Evolutionary conservation across 805 yeast genomes (phyloP).

Genomic region (Grigorovia humatica): DNA sequence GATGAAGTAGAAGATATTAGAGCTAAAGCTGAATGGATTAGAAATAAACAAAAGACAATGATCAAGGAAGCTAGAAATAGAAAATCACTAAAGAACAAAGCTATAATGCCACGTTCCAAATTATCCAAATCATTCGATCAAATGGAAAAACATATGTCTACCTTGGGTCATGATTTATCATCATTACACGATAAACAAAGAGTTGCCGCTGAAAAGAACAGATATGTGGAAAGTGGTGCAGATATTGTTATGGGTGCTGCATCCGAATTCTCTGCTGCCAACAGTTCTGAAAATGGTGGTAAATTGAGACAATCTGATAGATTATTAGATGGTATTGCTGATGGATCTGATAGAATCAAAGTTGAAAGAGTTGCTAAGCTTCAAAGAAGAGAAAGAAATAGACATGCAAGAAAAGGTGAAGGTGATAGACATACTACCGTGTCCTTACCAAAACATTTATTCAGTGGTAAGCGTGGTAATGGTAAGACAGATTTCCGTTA

Average conservation of each 20-base stretch:
- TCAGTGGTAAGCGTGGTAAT: constrained; percentile 92
- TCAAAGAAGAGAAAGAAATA: constrained; percentile 89
- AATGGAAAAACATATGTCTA: constrained; percentile 83
- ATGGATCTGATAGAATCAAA: constrained; percentile 69
- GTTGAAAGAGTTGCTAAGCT: constrained; percentile 81
- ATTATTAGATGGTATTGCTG: constrained; percentile 76
- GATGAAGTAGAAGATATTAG: constrained; percentile 59
- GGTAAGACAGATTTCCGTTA: constrained; percentile 89
- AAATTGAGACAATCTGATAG: constrained; percentile 59
- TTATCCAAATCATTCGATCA: constrained; percentile 60
- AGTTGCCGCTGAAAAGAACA: constrained; percentile 29
- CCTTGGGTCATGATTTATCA: constrained; percentile 78
- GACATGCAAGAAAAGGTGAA: constrained; percentile 89
- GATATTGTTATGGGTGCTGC: constrained; percentile 62
- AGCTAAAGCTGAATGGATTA: constrained; percentile 90
- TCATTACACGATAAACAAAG: constrained; percentile 47
- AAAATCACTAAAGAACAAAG: constrained; percentile 77
- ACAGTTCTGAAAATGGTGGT: constrained; percentile 29
- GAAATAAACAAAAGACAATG: constrained; percentile 92
- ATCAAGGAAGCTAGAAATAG: constrained; percentile 77
- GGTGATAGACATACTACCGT: constrained; percentile 86
- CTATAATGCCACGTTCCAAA: constrained; percentile 86
- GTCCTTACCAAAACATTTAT: constrained; percentile 84
- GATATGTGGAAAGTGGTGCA: constrained; percentile 51
- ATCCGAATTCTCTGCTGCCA: constrained; percentile 26